A percentile compares a stretch with the other conserved stretches of the same genome.
Conservation (phyloP, 768 basidiomycete genomes). For the Suillus alpinus region DNA sequence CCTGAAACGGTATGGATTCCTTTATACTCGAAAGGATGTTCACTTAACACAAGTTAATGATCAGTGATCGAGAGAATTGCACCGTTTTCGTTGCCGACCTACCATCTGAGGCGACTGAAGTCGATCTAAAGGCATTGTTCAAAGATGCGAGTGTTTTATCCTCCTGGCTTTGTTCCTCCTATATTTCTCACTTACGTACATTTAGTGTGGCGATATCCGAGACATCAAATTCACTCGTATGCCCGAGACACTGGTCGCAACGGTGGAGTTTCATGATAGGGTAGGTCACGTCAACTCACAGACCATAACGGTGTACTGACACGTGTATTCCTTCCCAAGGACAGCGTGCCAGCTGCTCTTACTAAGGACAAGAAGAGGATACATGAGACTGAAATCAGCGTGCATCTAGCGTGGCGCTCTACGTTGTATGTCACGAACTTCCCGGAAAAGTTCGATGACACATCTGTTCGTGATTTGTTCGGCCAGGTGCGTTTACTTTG, state of each 20-base stretch:
- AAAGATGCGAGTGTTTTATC: slow-evolving; percentile 65
- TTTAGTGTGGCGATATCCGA: slow-evolving; percentile 82
- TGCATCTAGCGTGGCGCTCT: slow-evolving; percentile 90
- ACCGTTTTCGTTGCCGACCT: slow-evolving; percentile 86
- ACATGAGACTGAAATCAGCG: slow-evolving; percentile 69
- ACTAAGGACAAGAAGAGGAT: slow-evolving; percentile 95
- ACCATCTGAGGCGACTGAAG: slow-evolving; percentile 52
- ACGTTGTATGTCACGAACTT: slow-evolving; percentile 97
- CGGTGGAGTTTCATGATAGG: slow-evolving; percentile 81
- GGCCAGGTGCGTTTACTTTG: slow-evolving; percentile 51
- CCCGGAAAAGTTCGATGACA: slow-evolving; percentile 80
- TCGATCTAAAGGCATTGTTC: slow-evolving; percentile 72
- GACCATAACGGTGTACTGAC: not conserved
- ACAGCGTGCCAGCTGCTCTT: slow-evolving; percentile 79
- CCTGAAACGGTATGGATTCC: slow-evolving; percentile 53
- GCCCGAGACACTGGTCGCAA: slow-evolving; percentile 63
- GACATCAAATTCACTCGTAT: slow-evolving; percentile 78
- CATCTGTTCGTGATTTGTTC: slow-evolving; percentile 71
- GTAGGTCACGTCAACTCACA: slow-evolving; percentile 18
- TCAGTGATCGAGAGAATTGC: slow-evolving; percentile 91
- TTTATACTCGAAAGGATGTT: not conserved
- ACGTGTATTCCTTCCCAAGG: slow-evolving; percentile 39
- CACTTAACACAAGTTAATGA: not conserved
- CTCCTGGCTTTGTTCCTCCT: not conserved
- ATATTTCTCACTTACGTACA: slow-evolving; percentile 11